Evolutionary conservation across 345 rosid genomes (phyloP).

Genomic region (Eutrema japonicum): DNA sequence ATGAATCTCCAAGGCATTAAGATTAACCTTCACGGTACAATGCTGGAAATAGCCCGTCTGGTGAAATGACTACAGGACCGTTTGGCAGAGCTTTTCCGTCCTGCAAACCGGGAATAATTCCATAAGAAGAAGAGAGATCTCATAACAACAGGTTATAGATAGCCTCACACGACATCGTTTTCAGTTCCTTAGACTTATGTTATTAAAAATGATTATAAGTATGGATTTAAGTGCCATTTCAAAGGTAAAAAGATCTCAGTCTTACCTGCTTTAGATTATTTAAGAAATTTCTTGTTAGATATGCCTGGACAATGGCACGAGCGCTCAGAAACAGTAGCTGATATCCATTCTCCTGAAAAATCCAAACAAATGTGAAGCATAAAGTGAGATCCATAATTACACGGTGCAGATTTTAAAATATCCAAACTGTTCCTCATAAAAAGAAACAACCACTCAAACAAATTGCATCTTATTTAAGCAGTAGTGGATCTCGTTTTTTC

Average conservation of each 20-base stretch:
- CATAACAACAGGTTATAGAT: background rate
- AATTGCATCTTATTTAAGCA: background rate
- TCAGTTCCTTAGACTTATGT: constrained; percentile 1
- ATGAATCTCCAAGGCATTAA: constrained; percentile 28
- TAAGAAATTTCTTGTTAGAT: constrained; percentile 78
- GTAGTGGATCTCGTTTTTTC: background rate
- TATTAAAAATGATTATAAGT: background rate
- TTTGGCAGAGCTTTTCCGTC: constrained; percentile 87
- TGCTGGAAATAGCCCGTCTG: constrained; percentile 90
- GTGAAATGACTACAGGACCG: constrained; percentile 92
- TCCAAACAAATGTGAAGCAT: constrained; percentile 19
- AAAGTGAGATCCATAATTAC: constrained; percentile 14
- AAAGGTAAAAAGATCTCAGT: constrained; percentile 5
- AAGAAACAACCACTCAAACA: constrained; percentile 8
- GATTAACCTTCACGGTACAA: constrained; percentile 81
- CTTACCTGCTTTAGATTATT: constrained; percentile 84
- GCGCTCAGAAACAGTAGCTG: constrained; percentile 94
- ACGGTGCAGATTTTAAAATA: background rate
- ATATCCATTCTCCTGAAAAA: constrained; percentile 88
- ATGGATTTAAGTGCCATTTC: background rate
- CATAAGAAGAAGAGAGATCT: constrained; percentile 22
- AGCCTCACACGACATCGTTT: constrained; percentile 5
- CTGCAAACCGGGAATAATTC: constrained; percentile 46
- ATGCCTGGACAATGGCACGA: constrained; percentile 95
- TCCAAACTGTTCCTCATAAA: background rate